Evolutionary conservation across 495 filamentous ascomycete species (phyloP).

Genomic region (Beverwykella pulmonaria): DNA sequence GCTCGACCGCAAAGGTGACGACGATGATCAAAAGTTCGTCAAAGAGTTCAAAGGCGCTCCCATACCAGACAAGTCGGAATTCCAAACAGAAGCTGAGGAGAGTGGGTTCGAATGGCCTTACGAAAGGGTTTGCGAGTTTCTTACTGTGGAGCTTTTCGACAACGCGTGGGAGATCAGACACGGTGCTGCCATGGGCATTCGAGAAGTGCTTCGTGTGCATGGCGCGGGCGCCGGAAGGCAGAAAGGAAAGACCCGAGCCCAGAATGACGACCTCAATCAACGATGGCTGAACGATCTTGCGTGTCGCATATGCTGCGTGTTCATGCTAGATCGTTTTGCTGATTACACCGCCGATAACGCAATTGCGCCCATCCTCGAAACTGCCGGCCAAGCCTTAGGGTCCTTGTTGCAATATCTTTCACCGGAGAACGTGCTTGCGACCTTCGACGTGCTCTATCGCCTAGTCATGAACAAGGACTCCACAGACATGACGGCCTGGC

Average conservation of each 20-base stretch:
- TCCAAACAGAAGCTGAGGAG: conserved; percentile 69
- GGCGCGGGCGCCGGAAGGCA: conserved; percentile 86
- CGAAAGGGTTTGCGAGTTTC: conserved; percentile 89
- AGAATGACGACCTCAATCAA: conserved; percentile 78
- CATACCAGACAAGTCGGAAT: conserved; percentile 64
- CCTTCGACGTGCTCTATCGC: conserved; percentile 77
- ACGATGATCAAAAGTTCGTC: conserved; percentile 91
- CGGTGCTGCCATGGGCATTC: conserved; percentile 91
- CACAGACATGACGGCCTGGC: conserved; percentile 73
- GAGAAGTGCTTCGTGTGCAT: conserved; percentile 90
- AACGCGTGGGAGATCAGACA: conserved; percentile 95
- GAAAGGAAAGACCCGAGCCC: conserved; percentile 65
- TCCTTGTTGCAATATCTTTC: conserved; percentile 81
- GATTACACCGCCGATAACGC: conserved; percentile 98
- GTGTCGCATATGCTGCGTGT: conserved; percentile 87
- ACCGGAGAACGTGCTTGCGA: conserved; percentile 70
- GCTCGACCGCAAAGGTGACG: conserved; percentile 72
- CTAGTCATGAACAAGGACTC: conserved; percentile 92
- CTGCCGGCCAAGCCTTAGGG: conserved; percentile 92
- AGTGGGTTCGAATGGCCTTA: conserved; percentile 91
- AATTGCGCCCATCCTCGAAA: conserved; percentile 93
- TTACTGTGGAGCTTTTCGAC: conserved; percentile 92
- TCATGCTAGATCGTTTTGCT: conserved; percentile 96
- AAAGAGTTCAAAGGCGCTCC: conserved; percentile 88
- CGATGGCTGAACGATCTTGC: conserved; percentile 91